phyloP scores from a whole-genome alignment of 169 alveolate genomes.

The Plasmodium vinckei region DNA sequence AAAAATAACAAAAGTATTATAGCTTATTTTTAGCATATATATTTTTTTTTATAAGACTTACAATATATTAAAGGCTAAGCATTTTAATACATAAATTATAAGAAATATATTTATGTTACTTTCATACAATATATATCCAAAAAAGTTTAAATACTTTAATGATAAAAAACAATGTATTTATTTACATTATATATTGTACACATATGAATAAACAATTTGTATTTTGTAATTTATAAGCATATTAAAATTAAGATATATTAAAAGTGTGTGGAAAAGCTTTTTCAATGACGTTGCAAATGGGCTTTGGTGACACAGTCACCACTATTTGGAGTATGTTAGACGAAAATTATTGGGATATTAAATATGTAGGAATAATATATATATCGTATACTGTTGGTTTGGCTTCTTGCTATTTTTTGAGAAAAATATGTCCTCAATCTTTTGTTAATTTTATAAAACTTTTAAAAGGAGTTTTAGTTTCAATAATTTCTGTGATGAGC shows the following conservation, averaged over 20 bases:
- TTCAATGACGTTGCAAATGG: background rate
- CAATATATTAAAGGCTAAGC: no score
- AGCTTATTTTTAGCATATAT: no score
- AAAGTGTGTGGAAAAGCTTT: conserved; percentile 7
- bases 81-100: no score
- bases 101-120: no score
- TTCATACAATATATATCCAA: no score
- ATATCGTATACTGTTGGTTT: conserved; percentile 20
- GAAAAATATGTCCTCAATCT: conserved; percentile 26
- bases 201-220: conserved; percentile 13
- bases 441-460: conserved; percentile 43
- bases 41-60: no score
- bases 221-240: conserved; percentile 6
- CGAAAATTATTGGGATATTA: conserved; percentile 18
- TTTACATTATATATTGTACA: background rate
- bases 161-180: no score
- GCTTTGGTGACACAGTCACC: background rate
- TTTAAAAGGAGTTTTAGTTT: conserved; percentile 16
- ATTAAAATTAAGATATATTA: conserved; percentile 2
- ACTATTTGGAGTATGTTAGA: conserved; percentile 3
- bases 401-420: conserved; percentile 42
- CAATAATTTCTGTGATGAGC: conserved; percentile 34
- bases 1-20: no score
- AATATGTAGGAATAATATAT: conserved; percentile 58
- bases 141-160: no score